Percentiles rank a stretch among this genome's conserved stretches.
Conservation (phyloP, 306 rosid genomes). For the Oxytropis ochrocephala region DNA sequence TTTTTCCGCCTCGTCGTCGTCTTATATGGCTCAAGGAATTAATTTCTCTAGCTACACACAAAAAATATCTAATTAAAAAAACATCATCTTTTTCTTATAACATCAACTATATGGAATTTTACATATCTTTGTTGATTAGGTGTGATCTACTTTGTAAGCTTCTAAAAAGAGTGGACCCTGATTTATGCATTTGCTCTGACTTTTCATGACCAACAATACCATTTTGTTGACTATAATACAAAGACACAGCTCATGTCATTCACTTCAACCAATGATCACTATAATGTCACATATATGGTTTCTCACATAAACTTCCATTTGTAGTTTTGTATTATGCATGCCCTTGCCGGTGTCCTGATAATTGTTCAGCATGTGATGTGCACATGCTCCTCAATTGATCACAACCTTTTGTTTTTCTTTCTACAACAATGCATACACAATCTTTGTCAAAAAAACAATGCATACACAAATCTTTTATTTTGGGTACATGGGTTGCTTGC, state of each 20-base stretch:
- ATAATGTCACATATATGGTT: background rate
- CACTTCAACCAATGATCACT: constrained; percentile 4
- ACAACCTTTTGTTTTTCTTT: background rate
- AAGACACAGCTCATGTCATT: constrained; percentile 33
- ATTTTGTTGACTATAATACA: constrained; percentile 21
- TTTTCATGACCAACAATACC: background rate
- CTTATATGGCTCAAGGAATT: no score
- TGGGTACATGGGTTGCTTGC: background rate
- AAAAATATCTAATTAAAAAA: no score
- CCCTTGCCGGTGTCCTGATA: background rate
- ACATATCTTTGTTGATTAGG: background rate
- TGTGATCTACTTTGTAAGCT: constrained; percentile 18
- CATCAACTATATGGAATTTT: no score
- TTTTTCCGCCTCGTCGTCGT: no score
- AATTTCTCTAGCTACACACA: no score
- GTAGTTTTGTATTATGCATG: background rate
- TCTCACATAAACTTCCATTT: background rate
- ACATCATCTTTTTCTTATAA: no score
- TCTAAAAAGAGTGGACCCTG: constrained; percentile 11
- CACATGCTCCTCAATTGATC: constrained; percentile 9
- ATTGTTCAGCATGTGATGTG: constrained; percentile 15
- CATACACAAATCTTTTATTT: background rate
- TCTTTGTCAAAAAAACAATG: no score
- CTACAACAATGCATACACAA: background rate
- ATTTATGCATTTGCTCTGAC: background rate